These are phyloP conservation scores for Chalciporus sphaerocephalus DNA, from an alignment of 768 basidiomycete genomes.

Conservation along the genomic window DNA sequence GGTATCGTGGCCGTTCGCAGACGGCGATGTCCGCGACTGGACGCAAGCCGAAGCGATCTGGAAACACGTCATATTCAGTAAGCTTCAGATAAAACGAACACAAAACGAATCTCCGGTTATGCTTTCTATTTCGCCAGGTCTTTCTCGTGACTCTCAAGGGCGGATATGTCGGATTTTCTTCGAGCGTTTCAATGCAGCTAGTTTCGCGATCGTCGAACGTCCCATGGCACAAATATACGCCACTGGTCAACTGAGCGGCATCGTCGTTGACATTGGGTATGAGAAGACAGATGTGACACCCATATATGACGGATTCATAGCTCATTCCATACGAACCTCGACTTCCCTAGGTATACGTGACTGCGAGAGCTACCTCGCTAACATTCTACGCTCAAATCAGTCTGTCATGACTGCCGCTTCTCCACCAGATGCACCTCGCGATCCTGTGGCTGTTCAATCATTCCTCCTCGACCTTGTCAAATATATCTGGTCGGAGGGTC, in stretches of 20 bases:
- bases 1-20: slow-evolving; percentile 79
- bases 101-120: slow-evolving; percentile 88
- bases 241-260: slow-evolving; percentile 61
- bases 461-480: slow-evolving; percentile 61
- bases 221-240: slow-evolving; percentile 84
- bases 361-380: slow-evolving; percentile 73
- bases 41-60: slow-evolving; percentile 85
- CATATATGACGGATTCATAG: slow-evolving; percentile 67
- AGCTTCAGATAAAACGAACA: slow-evolving; percentile 69
- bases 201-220: slow-evolving; percentile 74
- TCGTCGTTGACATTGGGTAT: slow-evolving; percentile 79
- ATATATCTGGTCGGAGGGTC: slow-evolving; percentile 58
- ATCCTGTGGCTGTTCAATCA: slow-evolving; percentile 43
- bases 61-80: slow-evolving; percentile 79
- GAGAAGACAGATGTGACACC: slow-evolving; percentile 74
- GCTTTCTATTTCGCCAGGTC: slow-evolving; percentile 61
- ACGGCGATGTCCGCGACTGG: slow-evolving; percentile 73
- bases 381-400: slow-evolving; percentile 66
- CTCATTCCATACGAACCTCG: slow-evolving; percentile 50
- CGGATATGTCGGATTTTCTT: slow-evolving; percentile 81
- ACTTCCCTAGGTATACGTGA: slow-evolving; percentile 64
- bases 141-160: slow-evolving; percentile 66
- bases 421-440: slow-evolving; percentile 45
- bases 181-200: slow-evolving; percentile 88
- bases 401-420: slow-evolving; percentile 56